Percentiles rank a stretch among this genome's conserved stretches.
These are phyloP conservation scores for Entophlyctis luteolus DNA, from an alignment of 192 early-diverging fungal species.

Conservation along the genomic window DNA sequence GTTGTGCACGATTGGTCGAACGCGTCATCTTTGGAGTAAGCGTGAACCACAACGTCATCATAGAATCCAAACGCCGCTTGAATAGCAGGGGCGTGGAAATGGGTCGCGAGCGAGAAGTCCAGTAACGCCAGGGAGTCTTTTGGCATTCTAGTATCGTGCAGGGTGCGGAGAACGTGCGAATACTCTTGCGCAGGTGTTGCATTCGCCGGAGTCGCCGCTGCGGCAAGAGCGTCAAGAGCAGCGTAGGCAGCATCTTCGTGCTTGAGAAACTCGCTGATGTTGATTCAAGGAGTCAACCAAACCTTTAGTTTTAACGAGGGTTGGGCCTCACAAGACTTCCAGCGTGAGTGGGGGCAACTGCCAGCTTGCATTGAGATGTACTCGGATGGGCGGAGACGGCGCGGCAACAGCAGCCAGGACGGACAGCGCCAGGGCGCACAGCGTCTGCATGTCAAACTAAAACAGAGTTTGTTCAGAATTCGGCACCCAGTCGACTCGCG, in stretches of 20 bases:
- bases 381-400: background rate
- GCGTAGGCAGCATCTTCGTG: slow-evolving; percentile 53
- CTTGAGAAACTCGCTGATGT: slow-evolving; percentile 59
- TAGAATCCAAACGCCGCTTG: slow-evolving; percentile 82
- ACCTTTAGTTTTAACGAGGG: background rate
- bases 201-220: slow-evolving; percentile 39
- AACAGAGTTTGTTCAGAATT: no score
- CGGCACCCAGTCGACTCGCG: no score
- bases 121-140: slow-evolving; percentile 61
- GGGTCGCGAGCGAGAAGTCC: slow-evolving; percentile 66
- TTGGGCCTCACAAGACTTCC: slow-evolving; percentile 66
- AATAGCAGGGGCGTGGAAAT: slow-evolving; percentile 71
- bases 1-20: no score
- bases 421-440: no score
- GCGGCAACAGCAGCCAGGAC: background rate
- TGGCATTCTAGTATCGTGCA: slow-evolving; percentile 18
- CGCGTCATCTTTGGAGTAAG: no score
- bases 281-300: background rate
- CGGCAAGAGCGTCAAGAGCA: slow-evolving; percentile 31
- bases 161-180: background rate
- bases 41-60: slow-evolving; percentile 62
- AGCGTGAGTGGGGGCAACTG: slow-evolving; percentile 64
- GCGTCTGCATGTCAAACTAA: no score
- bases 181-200: background rate
- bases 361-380: slow-evolving; percentile 44